Evolutionary conservation across 345 rosid genomes (phyloP), one percentile per base, ranked within the genome.

Genomic region (Acer saccharum): DNA sequence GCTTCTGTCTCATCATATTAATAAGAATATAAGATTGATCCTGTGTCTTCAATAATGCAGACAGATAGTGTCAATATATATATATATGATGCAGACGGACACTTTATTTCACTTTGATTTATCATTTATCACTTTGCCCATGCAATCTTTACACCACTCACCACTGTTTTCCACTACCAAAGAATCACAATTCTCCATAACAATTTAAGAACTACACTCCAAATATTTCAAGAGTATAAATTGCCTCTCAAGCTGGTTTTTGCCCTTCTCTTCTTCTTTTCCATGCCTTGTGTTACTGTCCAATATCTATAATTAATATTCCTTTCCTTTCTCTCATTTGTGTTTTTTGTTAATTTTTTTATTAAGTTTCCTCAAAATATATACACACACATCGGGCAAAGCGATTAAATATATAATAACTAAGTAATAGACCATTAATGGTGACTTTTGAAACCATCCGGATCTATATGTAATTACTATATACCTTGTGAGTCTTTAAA

Each of bases 1-100:
- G 61, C 14, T 71, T 65, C 72, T 71, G 73, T 65, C 79, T 80
- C 55, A 65, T 35, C 11, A 1, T 9, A 43, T 9, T 21, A 57
- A 29, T 32, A 54, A 3, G 57, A 65, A 58, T 10, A 29, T 32
- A 54, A 3, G 57, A 65, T 65, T 10, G 18, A 50, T 23, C 65
- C 43, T 35, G 4, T 43, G 72, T 77, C 71, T 5, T 65, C 69
- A 32, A 4, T 46, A 35, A 35, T 68, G 23, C 70, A 8, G 72
- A 62, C 83, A n/a, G 2, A 16, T 29, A 29, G 32, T 2, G 32
- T 27, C 1, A 27, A 27, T 1, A 27, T 1, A 27, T 27, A 27
- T 27, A 27, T 27, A 27, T 27, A 27, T 27, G 32, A 35, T 68
- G 23, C 70, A 8, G 72, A 62, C 83, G 13, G 4, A 16, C 20